A percentile compares a stretch with the other conserved stretches of the same genome.
Conservation (phyloP, 1,284 basidiomycete species). For the Xerocomus minutiporus region DNA sequence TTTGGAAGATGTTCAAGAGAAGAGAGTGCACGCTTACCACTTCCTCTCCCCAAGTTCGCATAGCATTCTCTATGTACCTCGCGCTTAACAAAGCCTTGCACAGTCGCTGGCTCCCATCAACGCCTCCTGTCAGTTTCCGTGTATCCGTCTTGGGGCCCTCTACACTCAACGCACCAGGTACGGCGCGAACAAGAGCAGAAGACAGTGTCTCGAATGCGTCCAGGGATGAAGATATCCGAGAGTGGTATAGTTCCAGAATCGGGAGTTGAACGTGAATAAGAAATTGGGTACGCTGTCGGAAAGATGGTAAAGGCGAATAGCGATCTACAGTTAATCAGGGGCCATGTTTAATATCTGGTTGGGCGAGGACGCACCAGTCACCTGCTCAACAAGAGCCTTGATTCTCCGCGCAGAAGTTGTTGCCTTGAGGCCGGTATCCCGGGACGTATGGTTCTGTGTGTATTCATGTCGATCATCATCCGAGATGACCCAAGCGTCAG, state of each 20-base stretch:
- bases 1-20: background rate
- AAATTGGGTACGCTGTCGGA: conserved; percentile 77
- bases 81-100: conserved; percentile 82
- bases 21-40: conserved; percentile 47
- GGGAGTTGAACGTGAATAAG: conserved; percentile 83
- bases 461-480: conserved; percentile 61
- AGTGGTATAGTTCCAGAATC: conserved; percentile 71
- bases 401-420: conserved; percentile 80
- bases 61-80: conserved; percentile 59
- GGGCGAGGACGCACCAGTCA: conserved; percentile 59
- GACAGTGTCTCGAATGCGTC: conserved; percentile 93
- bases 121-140: conserved; percentile 65
- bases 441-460: conserved; percentile 28
- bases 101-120: conserved; percentile 75
- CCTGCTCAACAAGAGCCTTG: conserved; percentile 81
- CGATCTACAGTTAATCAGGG: conserved; percentile 54
- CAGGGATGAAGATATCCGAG: conserved; percentile 76
- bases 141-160: conserved; percentile 53
- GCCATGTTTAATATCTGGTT: background rate
- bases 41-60: conserved; percentile 84
- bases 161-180: conserved; percentile 79
- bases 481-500: conserved; percentile 86
- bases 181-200: conserved; percentile 81
- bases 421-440: conserved; percentile 44
- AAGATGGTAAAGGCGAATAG: conserved; percentile 80